Conservation (phyloP, 192 early-diverging fungal genomes). For the Mortierella hygrophila region DNA sequence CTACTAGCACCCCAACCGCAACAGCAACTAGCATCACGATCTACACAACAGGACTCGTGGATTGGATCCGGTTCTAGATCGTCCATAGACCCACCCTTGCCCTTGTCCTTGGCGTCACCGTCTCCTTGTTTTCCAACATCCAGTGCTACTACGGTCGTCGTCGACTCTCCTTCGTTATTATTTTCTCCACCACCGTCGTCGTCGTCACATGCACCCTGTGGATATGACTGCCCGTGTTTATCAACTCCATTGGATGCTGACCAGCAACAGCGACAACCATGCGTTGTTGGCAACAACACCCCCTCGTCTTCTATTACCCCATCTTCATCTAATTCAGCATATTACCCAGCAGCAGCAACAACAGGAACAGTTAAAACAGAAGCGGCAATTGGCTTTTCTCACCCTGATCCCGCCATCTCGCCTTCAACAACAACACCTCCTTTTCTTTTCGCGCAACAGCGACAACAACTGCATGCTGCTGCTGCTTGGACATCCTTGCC, state of each 20-base stretch:
- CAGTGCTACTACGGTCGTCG: neutral
- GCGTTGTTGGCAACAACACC: neutral
- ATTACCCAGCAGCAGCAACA: neutral
- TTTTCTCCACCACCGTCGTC: neutral
- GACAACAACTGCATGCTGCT: neutral
- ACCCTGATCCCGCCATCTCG: neutral
- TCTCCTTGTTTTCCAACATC: neutral
- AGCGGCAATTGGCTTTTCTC: neutral
- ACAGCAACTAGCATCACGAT: neutral
- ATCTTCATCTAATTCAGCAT: constrained; percentile 9
- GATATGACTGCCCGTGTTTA: neutral
- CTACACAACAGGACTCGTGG: neutral
- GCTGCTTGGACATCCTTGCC: neutral
- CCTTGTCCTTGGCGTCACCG: neutral
- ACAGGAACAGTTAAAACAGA: neutral
- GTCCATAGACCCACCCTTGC: neutral
- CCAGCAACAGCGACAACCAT: neutral
- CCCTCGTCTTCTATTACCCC: constrained; percentile 1
- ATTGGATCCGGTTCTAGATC: constrained; percentile 1
- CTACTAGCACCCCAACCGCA: neutral
- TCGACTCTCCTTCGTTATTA: neutral
- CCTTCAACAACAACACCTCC: neutral
- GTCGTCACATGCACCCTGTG: neutral
- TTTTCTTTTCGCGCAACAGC: neutral
- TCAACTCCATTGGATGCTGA: neutral